Evolutionary conservation across 768 basidiomycete species (phyloP).

Genomic region (Calocera cornea): DNA sequence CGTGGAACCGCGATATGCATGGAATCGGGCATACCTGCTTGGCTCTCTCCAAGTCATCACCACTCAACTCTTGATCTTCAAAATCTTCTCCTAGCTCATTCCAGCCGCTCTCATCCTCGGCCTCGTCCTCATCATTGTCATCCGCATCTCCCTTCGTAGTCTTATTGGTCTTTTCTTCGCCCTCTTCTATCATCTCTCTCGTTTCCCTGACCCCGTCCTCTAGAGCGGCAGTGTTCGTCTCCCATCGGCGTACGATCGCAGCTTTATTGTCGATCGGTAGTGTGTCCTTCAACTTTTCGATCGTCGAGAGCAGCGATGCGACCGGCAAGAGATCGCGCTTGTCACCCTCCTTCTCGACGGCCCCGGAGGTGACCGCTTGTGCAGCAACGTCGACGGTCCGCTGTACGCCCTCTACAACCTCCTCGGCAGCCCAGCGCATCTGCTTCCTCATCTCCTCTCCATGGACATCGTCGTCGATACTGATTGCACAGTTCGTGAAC

Average conservation of each 20-base stretch:
- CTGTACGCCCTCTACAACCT: slow-evolving; percentile 35
- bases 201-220: slow-evolving; percentile 43
- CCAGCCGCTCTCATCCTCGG: slow-evolving; percentile 40
- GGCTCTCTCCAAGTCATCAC: slow-evolving; percentile 37
- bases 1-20: not conserved
- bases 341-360: not conserved
- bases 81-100: slow-evolving; percentile 46
- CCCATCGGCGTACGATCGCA: slow-evolving; percentile 11
- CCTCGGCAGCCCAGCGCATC: slow-evolving; percentile 31
- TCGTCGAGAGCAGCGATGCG: slow-evolving; percentile 7
- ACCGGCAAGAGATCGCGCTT: slow-evolving; percentile 10
- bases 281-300: slow-evolving; percentile 8
- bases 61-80: slow-evolving; percentile 30
- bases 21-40: slow-evolving; percentile 8
- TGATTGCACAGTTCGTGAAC: slow-evolving; percentile 37
- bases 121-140: not conserved
- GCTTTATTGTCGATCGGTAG: slow-evolving; percentile 8
- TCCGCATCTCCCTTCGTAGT: not conserved
- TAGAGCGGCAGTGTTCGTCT: slow-evolving; percentile 7
- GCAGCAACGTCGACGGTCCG: not conserved
- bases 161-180: slow-evolving; percentile 22
- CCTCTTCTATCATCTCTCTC: slow-evolving; percentile 36
- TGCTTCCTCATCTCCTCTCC: slow-evolving; percentile 38
- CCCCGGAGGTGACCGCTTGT: not conserved
- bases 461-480: slow-evolving; percentile 31